Conservation (phyloP, 164 flowering plant genomes). For the Saururus chinensis region DNA sequence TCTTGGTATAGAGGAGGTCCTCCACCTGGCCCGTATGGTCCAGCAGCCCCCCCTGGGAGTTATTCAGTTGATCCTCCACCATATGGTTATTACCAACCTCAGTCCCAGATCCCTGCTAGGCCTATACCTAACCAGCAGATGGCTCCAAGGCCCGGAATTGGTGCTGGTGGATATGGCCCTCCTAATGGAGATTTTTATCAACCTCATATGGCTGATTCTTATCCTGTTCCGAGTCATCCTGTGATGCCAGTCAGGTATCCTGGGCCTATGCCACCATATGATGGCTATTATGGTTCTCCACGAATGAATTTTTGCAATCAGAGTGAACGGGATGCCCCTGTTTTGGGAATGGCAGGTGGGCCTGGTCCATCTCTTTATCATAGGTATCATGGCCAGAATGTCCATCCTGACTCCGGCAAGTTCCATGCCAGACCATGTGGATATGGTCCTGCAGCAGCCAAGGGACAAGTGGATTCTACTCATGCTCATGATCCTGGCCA, state of each 20-base stretch:
- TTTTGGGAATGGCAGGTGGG: conserved; percentile 34
- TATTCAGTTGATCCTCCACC: conserved; percentile 59
- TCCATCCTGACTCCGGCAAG: conserved; percentile 33
- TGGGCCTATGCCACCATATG: conserved; percentile 61
- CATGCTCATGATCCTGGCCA: conserved; percentile 28
- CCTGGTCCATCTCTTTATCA: conserved; percentile 51
- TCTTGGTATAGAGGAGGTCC: conserved; percentile 79
- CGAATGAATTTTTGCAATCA: conserved; percentile 51
- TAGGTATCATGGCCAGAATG: conserved; percentile 36
- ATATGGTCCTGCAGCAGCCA: conserved; percentile 26
- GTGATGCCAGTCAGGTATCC: conserved; percentile 71
- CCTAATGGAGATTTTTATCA: conserved; percentile 59
- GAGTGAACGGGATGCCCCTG: conserved; percentile 50
- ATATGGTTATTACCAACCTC: conserved; percentile 69
- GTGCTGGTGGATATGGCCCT: conserved; percentile 54
- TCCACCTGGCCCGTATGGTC: conserved; percentile 61
- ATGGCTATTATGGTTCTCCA: conserved; percentile 73
- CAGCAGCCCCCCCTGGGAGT: conserved; percentile 55
- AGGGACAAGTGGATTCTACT: conserved; percentile 41
- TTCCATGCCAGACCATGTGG: conserved; percentile 40
- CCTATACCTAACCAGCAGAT: conserved; percentile 49
- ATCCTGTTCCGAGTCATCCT: conserved; percentile 34
- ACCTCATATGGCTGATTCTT: conserved; percentile 64
- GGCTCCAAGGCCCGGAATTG: conserved; percentile 45
- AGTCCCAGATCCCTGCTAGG: conserved; percentile 31